Conservation (phyloP, 2,329 filamentous ascomycete species). For the Metarhizium robertsii region DNA sequence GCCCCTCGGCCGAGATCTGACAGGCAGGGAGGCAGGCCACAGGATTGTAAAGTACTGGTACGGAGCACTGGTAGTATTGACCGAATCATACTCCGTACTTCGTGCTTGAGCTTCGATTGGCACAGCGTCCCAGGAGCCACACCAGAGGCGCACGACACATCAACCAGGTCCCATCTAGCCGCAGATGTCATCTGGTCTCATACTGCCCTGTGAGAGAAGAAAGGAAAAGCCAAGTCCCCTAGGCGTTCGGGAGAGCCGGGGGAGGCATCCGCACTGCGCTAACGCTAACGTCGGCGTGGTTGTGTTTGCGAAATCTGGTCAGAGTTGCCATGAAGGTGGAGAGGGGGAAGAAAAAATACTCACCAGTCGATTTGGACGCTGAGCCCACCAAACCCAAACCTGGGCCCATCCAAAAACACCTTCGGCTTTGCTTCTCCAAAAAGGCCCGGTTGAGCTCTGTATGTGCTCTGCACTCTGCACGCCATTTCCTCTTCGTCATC, state of each 20-base stretch:
- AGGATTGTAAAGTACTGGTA: too few species aligned
- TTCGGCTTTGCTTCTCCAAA: background rate
- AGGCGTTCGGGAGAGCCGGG: slow-evolving; percentile 4
- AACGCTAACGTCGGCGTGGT: slow-evolving; percentile 7
- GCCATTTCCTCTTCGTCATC: too few species aligned
- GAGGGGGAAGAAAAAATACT: background rate
- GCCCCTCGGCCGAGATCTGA: slow-evolving; percentile 8
- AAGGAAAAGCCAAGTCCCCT: background rate
- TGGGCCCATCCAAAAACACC: background rate
- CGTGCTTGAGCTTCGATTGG: background rate
- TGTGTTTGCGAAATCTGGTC: slow-evolving; percentile 3
- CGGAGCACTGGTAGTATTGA: too few species aligned
- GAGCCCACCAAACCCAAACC: background rate
- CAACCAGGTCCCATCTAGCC: background rate
- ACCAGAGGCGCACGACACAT: background rate
- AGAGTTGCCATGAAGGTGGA: slow-evolving; percentile 4
- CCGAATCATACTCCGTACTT: too few species aligned
- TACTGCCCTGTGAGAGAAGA: background rate
- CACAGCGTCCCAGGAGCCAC: background rate
- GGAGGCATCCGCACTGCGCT: slow-evolving; percentile 8
- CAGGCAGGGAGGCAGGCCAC: background rate
- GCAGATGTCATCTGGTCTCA: background rate
- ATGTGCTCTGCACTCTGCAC: too few species aligned
- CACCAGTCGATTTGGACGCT: background rate
- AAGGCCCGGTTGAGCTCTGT: too few species aligned